Evolutionary conservation across 2,329 filamentous ascomycete genomes (phyloP).

Genomic region (Sclerotiophoma versabilis): DNA sequence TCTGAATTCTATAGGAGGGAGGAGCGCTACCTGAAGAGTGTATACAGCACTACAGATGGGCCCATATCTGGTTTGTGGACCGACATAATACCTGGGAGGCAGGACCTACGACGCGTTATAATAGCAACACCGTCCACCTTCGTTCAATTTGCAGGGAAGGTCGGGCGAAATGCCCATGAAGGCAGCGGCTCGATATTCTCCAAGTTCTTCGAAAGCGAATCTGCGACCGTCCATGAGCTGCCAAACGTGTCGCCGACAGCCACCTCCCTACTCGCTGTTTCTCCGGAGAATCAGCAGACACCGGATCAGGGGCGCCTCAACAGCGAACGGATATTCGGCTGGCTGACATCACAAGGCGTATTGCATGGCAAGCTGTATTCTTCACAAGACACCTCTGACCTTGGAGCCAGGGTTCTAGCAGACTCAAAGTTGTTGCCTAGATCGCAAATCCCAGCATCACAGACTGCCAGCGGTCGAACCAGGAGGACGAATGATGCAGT

Average conservation of each 20-base stretch:
- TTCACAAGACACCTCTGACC: conserved; percentile 64
- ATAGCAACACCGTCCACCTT: conserved; percentile 80
- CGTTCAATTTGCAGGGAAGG: conserved; percentile 80
- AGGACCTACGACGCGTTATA: conserved; percentile 78
- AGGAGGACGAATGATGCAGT: conserved; percentile 75
- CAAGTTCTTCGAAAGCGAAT: conserved; percentile 85
- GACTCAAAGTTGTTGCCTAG: conserved; percentile 80
- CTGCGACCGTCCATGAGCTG: conserved; percentile 77
- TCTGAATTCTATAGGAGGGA: conserved; percentile 95
- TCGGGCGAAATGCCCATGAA: conserved; percentile 75
- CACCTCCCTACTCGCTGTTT: conserved; percentile 74
- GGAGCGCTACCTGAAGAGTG: conserved; percentile 85
- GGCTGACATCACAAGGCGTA: conserved; percentile 86
- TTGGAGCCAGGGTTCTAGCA: conserved; percentile 77
- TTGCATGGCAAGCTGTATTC: conserved; percentile 82
- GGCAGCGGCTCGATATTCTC: conserved; percentile 86
- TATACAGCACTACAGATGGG: conserved; percentile 83
- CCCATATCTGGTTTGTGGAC: conserved; percentile 87
- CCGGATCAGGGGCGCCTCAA: conserved; percentile 59
- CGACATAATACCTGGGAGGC: conserved; percentile 71
- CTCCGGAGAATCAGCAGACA: conserved; percentile 71
- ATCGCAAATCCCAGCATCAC: conserved; percentile 73
- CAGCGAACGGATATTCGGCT: conserved; percentile 81
- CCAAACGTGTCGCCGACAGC: conserved; percentile 65
- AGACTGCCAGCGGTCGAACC: conserved; percentile 69